Evolutionary conservation across 2,329 filamentous ascomycete species (phyloP).

Genomic region (Phyllosticta capitalensis): DNA sequence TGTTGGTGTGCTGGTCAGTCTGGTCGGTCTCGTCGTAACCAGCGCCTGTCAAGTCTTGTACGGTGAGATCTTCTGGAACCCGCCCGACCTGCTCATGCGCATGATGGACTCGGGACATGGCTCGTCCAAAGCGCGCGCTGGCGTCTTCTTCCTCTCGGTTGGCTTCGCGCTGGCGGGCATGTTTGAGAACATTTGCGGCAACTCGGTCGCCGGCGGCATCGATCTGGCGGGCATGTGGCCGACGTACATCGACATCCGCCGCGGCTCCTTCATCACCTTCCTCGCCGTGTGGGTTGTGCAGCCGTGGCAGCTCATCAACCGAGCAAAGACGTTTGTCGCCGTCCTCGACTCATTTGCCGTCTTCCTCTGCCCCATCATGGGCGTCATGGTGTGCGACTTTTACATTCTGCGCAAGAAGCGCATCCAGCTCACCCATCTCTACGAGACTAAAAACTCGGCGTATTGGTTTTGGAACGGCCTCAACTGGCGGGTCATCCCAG

Average conservation of each 20-base stretch:
- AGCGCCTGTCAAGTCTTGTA: constrained; percentile 30
- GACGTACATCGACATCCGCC: constrained; percentile 25
- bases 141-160: constrained; percentile 27
- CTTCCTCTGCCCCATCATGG: constrained; percentile 29
- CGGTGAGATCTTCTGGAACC: constrained; percentile 32
- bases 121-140: constrained; percentile 26
- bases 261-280: constrained; percentile 28
- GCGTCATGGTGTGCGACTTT: constrained; percentile 32
- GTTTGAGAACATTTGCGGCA: constrained; percentile 33
- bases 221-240: constrained; percentile 27
- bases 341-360: constrained; percentile 36
- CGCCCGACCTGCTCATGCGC: constrained; percentile 34
- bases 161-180: constrained; percentile 28
- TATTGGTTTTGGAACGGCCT: constrained; percentile 38
- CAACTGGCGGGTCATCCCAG: constrained; percentile 35
- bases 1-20: constrained; percentile 32
- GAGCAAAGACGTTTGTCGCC: constrained; percentile 26
- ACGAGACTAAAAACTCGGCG: constrained; percentile 24
- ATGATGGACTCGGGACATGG: constrained; percentile 38
- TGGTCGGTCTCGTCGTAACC: constrained; percentile 35
- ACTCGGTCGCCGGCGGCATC: constrained; percentile 27
- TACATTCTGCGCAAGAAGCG: constrained; percentile 26
- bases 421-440: constrained; percentile 30
- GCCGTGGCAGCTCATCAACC: constrained; percentile 30
- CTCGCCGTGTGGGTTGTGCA: constrained; percentile 27